Evolutionary conservation across 768 basidiomycete species (phyloP).

Genomic region (Asterophora parasitica): DNA sequence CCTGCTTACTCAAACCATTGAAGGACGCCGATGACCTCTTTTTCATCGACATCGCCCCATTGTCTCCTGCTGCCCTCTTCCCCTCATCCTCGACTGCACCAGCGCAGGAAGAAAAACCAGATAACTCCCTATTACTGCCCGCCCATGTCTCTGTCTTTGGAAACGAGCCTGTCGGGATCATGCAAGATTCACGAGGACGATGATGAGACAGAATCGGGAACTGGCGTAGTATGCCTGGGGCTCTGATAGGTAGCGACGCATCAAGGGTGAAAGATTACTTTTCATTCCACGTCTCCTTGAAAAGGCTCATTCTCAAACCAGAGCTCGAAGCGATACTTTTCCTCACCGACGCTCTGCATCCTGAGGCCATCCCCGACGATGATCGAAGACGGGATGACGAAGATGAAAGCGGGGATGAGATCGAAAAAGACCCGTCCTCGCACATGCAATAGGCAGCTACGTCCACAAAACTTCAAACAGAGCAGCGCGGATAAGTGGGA

Average conservation of each 20-base stretch:
- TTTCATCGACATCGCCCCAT: slow-evolving; percentile 41
- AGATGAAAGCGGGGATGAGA: slow-evolving; percentile 46
- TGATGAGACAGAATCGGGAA: slow-evolving; percentile 67
- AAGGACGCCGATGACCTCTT: slow-evolving; percentile 30
- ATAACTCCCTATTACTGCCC: slow-evolving; percentile 48
- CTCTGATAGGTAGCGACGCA: slow-evolving; percentile 65
- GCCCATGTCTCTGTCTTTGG: slow-evolving; percentile 63
- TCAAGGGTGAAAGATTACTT: slow-evolving; percentile 61
- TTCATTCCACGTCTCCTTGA: background rate
- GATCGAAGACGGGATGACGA: slow-evolving; percentile 25
- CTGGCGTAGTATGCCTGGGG: slow-evolving; percentile 94
- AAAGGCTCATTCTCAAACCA: slow-evolving; percentile 23
- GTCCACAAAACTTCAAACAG: slow-evolving; percentile 49
- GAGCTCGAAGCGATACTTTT: slow-evolving; percentile 71
- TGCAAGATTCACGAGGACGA: slow-evolving; percentile 57
- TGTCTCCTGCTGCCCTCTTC: slow-evolving; percentile 23
- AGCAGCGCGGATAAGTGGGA: slow-evolving; percentile 36
- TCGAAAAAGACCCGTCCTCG: slow-evolving; percentile 46
- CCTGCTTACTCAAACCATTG: too few species aligned
- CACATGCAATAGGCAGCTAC: slow-evolving; percentile 54
- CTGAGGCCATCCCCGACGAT: slow-evolving; percentile 37
- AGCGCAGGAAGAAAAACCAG: slow-evolving; percentile 16
- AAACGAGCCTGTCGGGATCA: slow-evolving; percentile 40
- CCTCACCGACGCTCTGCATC: slow-evolving; percentile 60
- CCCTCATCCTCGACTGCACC: slow-evolving; percentile 7